Percentiles rank a stretch among this genome's conserved stretches.
These are phyloP conservation scores for Myrica gale DNA, from an alignment of 306 rosid species.

Conservation along the genomic window DNA sequence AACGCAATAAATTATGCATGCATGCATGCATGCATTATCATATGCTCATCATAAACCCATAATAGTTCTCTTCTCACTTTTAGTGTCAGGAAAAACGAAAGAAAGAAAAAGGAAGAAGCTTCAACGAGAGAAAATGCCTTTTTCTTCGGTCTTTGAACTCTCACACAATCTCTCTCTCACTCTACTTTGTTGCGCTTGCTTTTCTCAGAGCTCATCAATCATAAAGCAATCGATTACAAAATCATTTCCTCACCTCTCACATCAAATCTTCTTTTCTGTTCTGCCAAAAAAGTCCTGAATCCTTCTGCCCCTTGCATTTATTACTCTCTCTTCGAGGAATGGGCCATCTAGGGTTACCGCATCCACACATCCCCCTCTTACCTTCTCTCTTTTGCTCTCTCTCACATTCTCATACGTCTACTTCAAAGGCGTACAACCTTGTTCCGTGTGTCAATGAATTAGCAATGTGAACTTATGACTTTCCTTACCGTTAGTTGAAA, in stretches of 20 bases:
- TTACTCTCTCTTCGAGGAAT: constrained; percentile 46
- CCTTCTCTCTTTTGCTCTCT: constrained; percentile 25
- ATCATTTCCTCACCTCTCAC: constrained; percentile 76
- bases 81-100: constrained; percentile 39
- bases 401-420: constrained; percentile 39
- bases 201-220: constrained; percentile 56
- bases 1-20: background rate
- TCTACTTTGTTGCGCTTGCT: constrained; percentile 12
- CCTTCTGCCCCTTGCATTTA: constrained; percentile 57
- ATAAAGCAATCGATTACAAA: constrained; percentile 98
- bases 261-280: constrained; percentile 53
- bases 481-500: background rate
- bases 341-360: constrained; percentile 37
- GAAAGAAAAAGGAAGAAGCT: constrained; percentile 14
- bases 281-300: constrained; percentile 58
- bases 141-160: constrained; percentile 1
- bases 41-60: constrained; percentile 49
- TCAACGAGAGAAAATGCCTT: background rate
- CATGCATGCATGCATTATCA: constrained; percentile 28
- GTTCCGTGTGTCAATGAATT: constrained; percentile 40
- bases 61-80: constrained; percentile 37
- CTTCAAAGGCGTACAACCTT: constrained; percentile 49
- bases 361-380: background rate
- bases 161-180: constrained; percentile 7
- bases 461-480: background rate